Base-by-base conservation (phyloP, 768 basidiomycete species). In the Glaciozyma martinii region DNA sequence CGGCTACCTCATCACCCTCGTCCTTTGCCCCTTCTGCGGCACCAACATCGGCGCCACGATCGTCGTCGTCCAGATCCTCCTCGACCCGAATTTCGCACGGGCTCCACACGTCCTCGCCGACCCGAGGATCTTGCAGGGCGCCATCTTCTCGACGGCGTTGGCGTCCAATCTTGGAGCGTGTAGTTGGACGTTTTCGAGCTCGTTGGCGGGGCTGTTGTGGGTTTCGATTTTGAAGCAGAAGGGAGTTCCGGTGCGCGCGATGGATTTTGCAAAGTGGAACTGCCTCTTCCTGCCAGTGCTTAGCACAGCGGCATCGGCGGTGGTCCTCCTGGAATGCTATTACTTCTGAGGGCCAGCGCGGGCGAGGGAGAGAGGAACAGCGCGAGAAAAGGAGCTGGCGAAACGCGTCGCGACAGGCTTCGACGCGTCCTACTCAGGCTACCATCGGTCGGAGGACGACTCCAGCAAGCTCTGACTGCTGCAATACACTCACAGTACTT, bases 1-100 rank as follows among this genome's bases (percentile, higher is more conserved):
- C 72, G 87, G 87, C 44, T 68, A 57, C 56, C 54, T 68, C 56
- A 60, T 66, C 50, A 54, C 66, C 9, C 43, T 63, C 52, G 64
- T 72, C 12, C 60, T 72, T 46, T 66, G 70, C 46, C 69, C 68
- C 74, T 71, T 89, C 58, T 84, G 86, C 23, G 90, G 90, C 0
- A 93, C 90, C 9, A 93, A 93, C 77, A 93, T 93, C 61, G 90
- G 90, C 44, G 87, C 88, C 4, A 90, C 89, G 7, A 92, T 97
- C 74, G 81, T 95, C 40, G 82, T 93, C 21, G 87, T 89, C 37
- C 86, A 91, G 67, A 81, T 90, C 47, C 80, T 89, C 10, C 83
- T 83, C 25, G 62, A 62, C 3, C 25, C 57, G 30, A 23, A 60
- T 10, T 68, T 67, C 37, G 18, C 65, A 16, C 21, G 21, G 32